These are phyloP conservation scores for Cyclotella sp. DNA, from an alignment of 108 stramenopile species.

Conservation along the genomic window DNA sequence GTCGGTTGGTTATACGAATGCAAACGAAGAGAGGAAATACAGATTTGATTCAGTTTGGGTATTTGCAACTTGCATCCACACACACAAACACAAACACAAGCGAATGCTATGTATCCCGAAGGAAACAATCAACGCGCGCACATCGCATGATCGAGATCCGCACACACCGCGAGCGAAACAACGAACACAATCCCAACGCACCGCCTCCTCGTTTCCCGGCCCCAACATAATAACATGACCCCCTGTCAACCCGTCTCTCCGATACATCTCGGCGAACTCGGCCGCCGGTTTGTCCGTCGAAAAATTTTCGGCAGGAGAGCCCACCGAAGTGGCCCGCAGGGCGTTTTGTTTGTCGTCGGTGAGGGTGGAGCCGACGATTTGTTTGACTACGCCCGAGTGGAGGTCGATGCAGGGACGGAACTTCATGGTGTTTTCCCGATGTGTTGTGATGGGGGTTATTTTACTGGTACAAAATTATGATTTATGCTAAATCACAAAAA, in stretches of 20 bases:
- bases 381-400: slow-evolving; percentile 97
- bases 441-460: not conserved
- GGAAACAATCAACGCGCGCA: not conserved
- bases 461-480: no score
- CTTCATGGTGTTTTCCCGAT: slow-evolving; percentile 72
- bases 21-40: not conserved
- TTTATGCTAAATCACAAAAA: no score
- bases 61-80: not conserved
- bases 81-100: slow-evolving; percentile 1
- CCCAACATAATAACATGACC: slow-evolving; percentile 99
- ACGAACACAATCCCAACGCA: slow-evolving; percentile 22
- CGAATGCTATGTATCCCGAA: not conserved
- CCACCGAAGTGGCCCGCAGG: not conserved
- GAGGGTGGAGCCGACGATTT: slow-evolving; percentile 97
- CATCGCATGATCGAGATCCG: no score
- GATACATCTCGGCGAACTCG: slow-evolving; percentile 84
- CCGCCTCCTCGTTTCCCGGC: slow-evolving; percentile 88
- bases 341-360: slow-evolving; percentile 49
- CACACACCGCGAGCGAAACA: not conserved
- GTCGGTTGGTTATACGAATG: not conserved
- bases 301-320: slow-evolving; percentile 80
- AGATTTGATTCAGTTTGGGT: not conserved
- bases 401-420: slow-evolving; percentile 99
- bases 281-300: slow-evolving; percentile 77
- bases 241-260: slow-evolving; percentile 77